phyloP scores from a whole-genome alignment of 1,284 basidiomycete species.

The Sporisorium graminicola region DNA sequence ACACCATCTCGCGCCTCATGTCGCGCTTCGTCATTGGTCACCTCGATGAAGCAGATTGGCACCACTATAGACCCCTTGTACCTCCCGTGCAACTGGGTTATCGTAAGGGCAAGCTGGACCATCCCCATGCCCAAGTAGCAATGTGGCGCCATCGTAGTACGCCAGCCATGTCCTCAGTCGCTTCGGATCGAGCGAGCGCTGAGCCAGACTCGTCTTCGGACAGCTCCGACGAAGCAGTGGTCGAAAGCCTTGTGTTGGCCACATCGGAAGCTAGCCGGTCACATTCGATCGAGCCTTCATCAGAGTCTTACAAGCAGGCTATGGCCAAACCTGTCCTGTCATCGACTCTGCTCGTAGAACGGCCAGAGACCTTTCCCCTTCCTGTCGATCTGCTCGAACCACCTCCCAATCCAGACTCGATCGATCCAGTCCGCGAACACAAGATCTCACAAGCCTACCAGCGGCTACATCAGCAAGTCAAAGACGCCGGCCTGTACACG shows the following conservation, averaged over 20 bases:
- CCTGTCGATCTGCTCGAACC: constrained; percentile 68
- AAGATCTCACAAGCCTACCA: constrained; percentile 84
- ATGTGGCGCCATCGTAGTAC: constrained; percentile 54
- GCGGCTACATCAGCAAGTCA: constrained; percentile 80
- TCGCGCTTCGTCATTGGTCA: constrained; percentile 80
- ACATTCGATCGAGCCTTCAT: neutral
- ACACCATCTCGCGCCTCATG: constrained; percentile 76
- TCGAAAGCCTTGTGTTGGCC: constrained; percentile 16
- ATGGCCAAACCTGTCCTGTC: neutral
- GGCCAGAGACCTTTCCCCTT: constrained; percentile 58
- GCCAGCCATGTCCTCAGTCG: constrained; percentile 9
- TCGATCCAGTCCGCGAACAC: constrained; percentile 77
- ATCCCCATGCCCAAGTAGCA: constrained; percentile 64
- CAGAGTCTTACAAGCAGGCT: neutral
- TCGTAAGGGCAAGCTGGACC: constrained; percentile 62
- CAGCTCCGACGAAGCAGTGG: constrained; percentile 16
- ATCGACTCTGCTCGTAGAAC: constrained; percentile 19
- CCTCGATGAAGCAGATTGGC: constrained; percentile 74
- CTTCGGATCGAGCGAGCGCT: constrained; percentile 16
- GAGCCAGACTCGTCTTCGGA: constrained; percentile 12
- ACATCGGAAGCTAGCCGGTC: neutral
- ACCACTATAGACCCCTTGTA: constrained; percentile 81
- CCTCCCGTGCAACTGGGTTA: constrained; percentile 89
- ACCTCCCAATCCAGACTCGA: constrained; percentile 68
- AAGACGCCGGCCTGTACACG: constrained; percentile 84